Conservation (phyloP, 495 filamentous ascomycete genomes). For the Penicillium cosmopolitanum region DNA sequence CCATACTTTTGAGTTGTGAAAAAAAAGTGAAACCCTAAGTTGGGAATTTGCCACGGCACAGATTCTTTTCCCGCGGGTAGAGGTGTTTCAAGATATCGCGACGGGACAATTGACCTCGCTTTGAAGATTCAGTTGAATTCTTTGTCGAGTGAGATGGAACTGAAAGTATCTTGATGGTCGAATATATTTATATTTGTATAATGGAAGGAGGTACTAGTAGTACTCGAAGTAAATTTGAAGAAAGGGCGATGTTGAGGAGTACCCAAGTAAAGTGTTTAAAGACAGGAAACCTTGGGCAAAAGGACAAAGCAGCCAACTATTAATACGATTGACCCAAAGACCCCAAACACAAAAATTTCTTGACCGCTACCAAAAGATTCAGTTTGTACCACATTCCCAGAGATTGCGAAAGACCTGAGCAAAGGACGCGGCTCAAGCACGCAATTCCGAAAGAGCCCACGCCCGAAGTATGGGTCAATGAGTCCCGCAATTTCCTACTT, state of each 20-base stretch:
- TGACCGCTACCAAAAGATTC: constrained; percentile 10
- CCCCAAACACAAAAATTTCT: constrained; percentile 1
- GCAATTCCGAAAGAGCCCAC: constrained; percentile 17
- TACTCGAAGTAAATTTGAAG: no score
- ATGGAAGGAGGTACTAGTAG: no score
- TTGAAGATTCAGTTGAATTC: no score
- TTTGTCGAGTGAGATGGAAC: no score
- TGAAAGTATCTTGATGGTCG: no score
- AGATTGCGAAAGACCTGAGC: constrained; percentile 26
- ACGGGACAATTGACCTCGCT: background rate
- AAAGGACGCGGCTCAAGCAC: constrained; percentile 24
- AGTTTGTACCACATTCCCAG: constrained; percentile 26
- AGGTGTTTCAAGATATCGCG: background rate
- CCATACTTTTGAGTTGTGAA: constrained; percentile 15
- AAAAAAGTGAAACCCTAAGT: background rate
- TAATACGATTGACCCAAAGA: background rate
- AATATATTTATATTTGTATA: no score
- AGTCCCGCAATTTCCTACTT: background rate
- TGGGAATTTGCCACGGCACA: background rate
- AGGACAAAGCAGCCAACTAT: background rate
- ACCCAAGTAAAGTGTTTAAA: no score
- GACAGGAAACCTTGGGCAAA: background rate
- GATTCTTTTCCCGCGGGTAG: background rate
- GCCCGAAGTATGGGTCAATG: background rate
- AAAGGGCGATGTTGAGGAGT: no score